Evolutionary conservation across 768 basidiomycete genomes (phyloP), one percentile per base, ranked within the genome.

Genomic region (Suillus subaureus): DNA sequence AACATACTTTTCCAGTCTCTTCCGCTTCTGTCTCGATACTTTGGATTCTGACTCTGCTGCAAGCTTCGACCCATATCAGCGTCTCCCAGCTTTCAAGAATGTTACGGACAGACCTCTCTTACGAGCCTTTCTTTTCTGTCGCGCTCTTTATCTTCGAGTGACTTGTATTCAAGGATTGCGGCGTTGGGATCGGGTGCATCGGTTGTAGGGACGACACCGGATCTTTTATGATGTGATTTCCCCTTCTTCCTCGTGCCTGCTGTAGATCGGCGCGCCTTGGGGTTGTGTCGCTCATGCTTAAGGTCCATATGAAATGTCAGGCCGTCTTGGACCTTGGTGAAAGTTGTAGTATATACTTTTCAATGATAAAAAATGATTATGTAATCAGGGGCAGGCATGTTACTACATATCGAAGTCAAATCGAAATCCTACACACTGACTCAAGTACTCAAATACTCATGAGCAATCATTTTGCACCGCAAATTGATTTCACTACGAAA

Each of bases 1-100:
- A 71, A 98, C 96, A 72, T 95, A 99, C 68, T 93, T 93, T 68
- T 98, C 96, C 6, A 99, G 79, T 61, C 93, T 81, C 75, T 92
- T 96, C 80, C 88, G 90, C 80, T 94, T 96, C 81, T 96, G 96
- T 64, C 80, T 85, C 52, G 86, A 91, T 82, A 93, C 89, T 73
- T 90, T 92, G 4, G 85, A 86, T 54, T 90, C 85, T 11, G 87
- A 83, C 74, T 89, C 84, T 35, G 75, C 76, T 56, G 70, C 65
- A 64, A 76, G 72, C 75, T 77, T 66, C 21, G 61, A 15, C 61
- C 26, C 9, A 56, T 54, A 31, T 52, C 11, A 60, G 60, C 18
- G n/a, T 62, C 8, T 57, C n/a, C 35, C 61, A 26, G 61, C 23
- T 43, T 43, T 8, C 51, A 52, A 63, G 15, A 16, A 31, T 64